These are phyloP conservation scores for Truncatella angustata DNA, from an alignment of 2,329 filamentous ascomycete genomes.

Conservation along the genomic window DNA sequence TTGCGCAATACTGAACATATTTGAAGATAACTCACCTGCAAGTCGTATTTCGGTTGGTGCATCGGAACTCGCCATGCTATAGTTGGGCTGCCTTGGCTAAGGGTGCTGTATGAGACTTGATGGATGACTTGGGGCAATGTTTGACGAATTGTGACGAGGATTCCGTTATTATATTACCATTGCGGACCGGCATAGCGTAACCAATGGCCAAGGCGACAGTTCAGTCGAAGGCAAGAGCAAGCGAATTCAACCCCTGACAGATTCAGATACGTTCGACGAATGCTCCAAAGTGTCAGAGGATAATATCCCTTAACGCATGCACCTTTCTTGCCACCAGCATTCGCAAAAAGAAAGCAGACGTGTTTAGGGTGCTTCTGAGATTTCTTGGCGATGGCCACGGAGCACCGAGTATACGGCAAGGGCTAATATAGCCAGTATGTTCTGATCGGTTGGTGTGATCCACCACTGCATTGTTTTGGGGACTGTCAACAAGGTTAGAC, in stretches of 20 bases:
- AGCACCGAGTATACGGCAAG: too few species aligned
- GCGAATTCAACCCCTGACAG: not conserved
- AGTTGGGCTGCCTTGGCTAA: not conserved
- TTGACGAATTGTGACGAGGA: not conserved
- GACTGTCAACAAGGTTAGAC: too few species aligned
- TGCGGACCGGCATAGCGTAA: not conserved
- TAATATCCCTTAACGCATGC: not conserved
- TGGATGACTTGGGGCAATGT: not conserved
- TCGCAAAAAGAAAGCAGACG: not conserved
- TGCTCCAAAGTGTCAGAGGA: not conserved
- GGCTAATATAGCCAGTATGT: too few species aligned
- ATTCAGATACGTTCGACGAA: conserved; percentile 4
- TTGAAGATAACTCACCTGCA: not conserved
- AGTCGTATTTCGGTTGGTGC: not conserved
- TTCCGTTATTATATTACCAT: not conserved
- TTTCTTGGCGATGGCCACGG: too few species aligned
- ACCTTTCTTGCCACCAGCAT: not conserved
- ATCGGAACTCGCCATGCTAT: not conserved
- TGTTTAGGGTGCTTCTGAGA: too few species aligned
- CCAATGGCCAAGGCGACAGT: not conserved
- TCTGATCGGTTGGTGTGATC: too few species aligned
- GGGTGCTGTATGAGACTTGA: not conserved
- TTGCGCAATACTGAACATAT: too few species aligned
- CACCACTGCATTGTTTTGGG: too few species aligned
- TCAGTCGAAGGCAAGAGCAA: not conserved